Percentiles rank a stretch among this genome's conserved stretches.
Conservation (phyloP, 257 asterid genomes). For the Rehmannia glutinosa region DNA sequence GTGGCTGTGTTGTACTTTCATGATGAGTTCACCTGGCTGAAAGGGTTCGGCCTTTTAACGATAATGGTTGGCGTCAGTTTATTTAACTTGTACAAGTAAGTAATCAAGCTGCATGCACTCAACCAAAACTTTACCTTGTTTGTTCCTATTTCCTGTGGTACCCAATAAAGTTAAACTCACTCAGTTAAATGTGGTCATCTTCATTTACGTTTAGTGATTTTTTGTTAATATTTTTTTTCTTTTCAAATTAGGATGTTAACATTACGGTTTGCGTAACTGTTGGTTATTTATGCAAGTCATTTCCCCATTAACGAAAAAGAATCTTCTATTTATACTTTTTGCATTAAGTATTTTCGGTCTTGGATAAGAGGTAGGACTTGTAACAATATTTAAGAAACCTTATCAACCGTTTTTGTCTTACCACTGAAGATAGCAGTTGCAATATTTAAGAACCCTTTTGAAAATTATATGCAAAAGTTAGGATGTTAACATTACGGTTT, state of each 20-base stretch:
- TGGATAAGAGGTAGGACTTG: not conserved
- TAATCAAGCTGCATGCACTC: slow-evolving; percentile 23
- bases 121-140: not conserved
- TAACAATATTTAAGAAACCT: not conserved
- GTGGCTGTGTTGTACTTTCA: slow-evolving; percentile 97
- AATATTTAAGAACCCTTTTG: not conserved
- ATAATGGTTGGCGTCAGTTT: slow-evolving; percentile 91
- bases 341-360: not conserved
- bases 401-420: not conserved
- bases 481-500: not conserved
- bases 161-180: not conserved
- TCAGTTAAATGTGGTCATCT: not conserved
- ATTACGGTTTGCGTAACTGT: not conserved
- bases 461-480: not conserved
- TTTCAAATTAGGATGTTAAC: too few relatives aligned
- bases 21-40: slow-evolving; percentile 83
- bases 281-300: not conserved
- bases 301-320: not conserved
- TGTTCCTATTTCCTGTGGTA: not conserved
- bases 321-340: not conserved
- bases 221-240: not conserved
- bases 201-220: slow-evolving; percentile 4
- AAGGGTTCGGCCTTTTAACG: slow-evolving; percentile 76
- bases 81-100: slow-evolving; percentile 99
- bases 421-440: not conserved